These are phyloP conservation scores for Colletotrichum sp. DNA, from an alignment of 2,329 filamentous ascomycete genomes.

Conservation along the genomic window DNA sequence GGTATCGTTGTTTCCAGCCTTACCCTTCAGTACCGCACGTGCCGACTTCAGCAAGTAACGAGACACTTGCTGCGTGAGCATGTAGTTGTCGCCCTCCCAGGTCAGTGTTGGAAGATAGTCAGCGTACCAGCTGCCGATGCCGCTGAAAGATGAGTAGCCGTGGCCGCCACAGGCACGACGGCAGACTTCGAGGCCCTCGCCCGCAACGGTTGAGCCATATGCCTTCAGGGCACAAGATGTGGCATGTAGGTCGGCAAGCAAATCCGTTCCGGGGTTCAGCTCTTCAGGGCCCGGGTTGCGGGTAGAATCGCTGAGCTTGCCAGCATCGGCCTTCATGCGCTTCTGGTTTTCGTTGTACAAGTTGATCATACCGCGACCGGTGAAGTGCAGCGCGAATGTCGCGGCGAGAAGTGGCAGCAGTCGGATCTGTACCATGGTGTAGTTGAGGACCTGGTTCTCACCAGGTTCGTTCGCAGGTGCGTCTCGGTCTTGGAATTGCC, in stretches of 20 bases:
- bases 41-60: conserved; percentile 80
- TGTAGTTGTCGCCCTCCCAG: conserved; percentile 84
- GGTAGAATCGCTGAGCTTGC: conserved; percentile 43
- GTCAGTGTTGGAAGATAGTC: conserved; percentile 75
- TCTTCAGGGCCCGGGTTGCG: conserved; percentile 73
- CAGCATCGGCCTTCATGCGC: conserved; percentile 58
- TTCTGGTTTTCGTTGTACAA: conserved; percentile 77
- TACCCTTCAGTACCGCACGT: conserved; percentile 69
- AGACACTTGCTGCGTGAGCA: conserved; percentile 81
- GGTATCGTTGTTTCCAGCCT: conserved; percentile 68
- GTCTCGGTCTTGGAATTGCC: conserved; percentile 81
- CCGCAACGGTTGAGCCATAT: conserved; percentile 73
- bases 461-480: conserved; percentile 59
- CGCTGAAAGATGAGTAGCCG: conserved; percentile 76
- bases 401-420: conserved; percentile 75
- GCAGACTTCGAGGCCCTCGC: conserved; percentile 77
- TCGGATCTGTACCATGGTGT: conserved; percentile 81
- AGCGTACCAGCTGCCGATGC: conserved; percentile 77
- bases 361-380: conserved; percentile 76
- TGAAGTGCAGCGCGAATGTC: conserved; percentile 81
- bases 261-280: conserved; percentile 64
- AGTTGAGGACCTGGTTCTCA: conserved; percentile 80
- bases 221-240: conserved; percentile 80
- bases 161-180: conserved; percentile 79
- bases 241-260: conserved; percentile 77